Evolutionary conservation across 768 basidiomycete species (phyloP).

Genomic region (Podaxis mareebaensis): DNA sequence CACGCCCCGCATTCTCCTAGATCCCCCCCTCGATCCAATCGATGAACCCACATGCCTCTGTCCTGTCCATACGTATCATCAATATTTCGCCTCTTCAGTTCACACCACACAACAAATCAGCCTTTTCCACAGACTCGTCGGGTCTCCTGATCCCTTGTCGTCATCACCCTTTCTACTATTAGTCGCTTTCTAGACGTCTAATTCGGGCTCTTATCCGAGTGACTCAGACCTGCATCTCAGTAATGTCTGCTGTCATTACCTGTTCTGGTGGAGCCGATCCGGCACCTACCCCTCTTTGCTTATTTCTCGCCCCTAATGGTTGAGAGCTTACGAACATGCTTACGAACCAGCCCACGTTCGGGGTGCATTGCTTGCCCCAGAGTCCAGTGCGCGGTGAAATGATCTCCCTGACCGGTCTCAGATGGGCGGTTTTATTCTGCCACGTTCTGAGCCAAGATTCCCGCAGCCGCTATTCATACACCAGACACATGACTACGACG

Average conservation of each 20-base stretch:
- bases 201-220: not conserved
- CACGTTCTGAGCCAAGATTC: conserved; percentile 8
- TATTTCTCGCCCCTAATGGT: not conserved
- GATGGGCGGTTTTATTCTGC: not conserved
- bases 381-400: not conserved
- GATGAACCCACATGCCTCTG: conserved; percentile 11
- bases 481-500: conserved; percentile 2
- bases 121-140: not conserved
- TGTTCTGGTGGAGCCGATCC: not conserved
- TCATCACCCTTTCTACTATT: not conserved
- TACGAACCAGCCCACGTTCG: not conserved
- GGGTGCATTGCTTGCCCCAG: not conserved
- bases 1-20: not conserved
- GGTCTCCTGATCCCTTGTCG: conserved; percentile 4
- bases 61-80: not conserved
- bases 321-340: not conserved
- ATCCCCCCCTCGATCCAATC: conserved; percentile 6
- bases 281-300: not conserved
- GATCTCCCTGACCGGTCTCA: conserved; percentile 10
- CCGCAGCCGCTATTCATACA: conserved; percentile 1
- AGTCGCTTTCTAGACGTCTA: not conserved
- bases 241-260: not conserved
- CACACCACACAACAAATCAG: not conserved
- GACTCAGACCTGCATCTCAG: not conserved
- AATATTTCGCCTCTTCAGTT: not conserved